A percentile compares a stretch with the other conserved stretches of the same genome.
phyloP scores from a whole-genome alignment of 1,139 yeast genomes.

The Kurtzmaniella quercitrusa region DNA sequence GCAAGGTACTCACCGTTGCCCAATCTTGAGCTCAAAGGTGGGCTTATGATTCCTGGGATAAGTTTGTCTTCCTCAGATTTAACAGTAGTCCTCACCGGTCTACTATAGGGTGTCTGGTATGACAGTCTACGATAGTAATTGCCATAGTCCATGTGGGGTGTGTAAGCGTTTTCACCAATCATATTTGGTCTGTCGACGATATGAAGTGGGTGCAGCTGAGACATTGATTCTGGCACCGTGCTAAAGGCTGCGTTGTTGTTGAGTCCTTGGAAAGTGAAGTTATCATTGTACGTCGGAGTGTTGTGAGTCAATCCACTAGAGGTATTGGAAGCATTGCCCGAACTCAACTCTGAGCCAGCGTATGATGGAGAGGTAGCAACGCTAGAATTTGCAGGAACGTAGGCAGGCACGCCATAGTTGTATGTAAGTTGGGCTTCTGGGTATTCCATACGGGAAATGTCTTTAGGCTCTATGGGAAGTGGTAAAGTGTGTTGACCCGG shows the following conservation, averaged over 20 bases:
- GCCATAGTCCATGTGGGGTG: not conserved
- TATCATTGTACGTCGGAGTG: not conserved
- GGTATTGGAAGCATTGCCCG: not conserved
- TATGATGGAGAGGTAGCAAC: not conserved
- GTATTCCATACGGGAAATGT: not conserved
- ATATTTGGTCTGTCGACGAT: not conserved
- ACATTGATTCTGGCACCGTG: not conserved
- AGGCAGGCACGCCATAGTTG: not conserved
- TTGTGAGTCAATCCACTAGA: not conserved
- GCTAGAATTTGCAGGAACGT: not conserved
- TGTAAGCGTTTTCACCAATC: not conserved
- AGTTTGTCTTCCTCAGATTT: not conserved
- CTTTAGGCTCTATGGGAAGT: not conserved
- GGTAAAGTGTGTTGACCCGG: not conserved
- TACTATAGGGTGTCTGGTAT: not conserved
- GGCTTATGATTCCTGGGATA: not conserved
- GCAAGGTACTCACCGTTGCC: not conserved
- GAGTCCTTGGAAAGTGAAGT: conserved; percentile 2
- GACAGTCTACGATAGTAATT: not conserved
- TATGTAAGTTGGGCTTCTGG: not conserved
- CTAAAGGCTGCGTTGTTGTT: conserved; percentile 6
- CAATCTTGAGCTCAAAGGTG: not conserved
- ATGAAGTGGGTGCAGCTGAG: not conserved
- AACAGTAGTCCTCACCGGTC: not conserved
- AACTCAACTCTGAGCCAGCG: not conserved